Conservation (phyloP, 768 basidiomycete species). For the Boletus rex-veris region DNA sequence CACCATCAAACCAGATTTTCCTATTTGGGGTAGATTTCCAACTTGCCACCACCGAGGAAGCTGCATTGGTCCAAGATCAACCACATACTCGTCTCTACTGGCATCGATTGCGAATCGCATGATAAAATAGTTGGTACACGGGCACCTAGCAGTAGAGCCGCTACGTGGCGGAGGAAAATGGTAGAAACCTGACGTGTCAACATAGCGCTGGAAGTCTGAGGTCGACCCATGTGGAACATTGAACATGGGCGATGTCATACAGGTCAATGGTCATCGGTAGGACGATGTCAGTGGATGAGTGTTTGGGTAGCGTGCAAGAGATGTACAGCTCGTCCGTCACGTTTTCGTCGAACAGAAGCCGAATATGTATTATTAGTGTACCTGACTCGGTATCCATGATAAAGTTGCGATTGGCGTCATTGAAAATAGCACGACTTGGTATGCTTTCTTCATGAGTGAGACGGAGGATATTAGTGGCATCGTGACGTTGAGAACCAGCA, state of each 20-base stretch:
- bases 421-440: too few species aligned
- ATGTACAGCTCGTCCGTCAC: background rate
- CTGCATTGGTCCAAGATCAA: background rate
- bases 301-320: background rate
- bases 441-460: too few species aligned
- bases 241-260: background rate
- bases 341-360: too few species aligned
- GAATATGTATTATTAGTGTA: background rate
- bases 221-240: background rate
- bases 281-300: background rate
- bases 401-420: too few species aligned
- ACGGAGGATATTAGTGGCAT: too few species aligned
- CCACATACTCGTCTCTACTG: background rate
- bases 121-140: background rate
- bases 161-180: background rate
- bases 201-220: background rate
- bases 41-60: background rate
- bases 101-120: conserved; percentile 1
- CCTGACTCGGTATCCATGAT: background rate
- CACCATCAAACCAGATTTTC: too few species aligned
- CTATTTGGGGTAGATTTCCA: too few species aligned
- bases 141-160: background rate
- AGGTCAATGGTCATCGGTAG: background rate
- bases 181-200: background rate
- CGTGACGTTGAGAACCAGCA: too few species aligned